Base-by-base conservation (phyloP, 306 rosid species). In the Clitoria ternatea region DNA sequence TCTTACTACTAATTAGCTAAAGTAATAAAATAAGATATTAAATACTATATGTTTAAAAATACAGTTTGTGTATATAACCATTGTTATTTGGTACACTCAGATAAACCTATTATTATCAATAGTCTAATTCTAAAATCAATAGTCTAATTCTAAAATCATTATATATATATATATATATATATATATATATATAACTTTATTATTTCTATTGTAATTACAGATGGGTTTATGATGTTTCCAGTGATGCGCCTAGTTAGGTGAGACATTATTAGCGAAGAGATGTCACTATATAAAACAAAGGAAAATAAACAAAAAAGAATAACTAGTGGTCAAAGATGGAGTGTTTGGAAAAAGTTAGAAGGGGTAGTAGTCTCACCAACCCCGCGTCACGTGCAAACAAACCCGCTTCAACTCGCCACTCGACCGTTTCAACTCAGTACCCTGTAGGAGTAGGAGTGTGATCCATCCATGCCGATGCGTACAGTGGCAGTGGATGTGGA, bases 301-400 rank as follows among this genome's bases (percentile, higher is more conserved):
- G 11, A 35, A 68, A 33, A 24, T 45, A 40, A 42, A 33, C 1
- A 60, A 61, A 13, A 37, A 27, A 22, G 66, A 6, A 10, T 7
- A 52, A 19, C 11, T 30, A 8, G 0, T 0, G 23, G 72, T 77
- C 77, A 77, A 70, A 50, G 15, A 30, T 42, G 81, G 50, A 6
- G 40, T 50, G 33, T 67, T 53, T n/a, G 43, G 20, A 32, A 42
- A 76, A 69, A 4, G 50, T 24, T 47, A 22, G 59, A 29, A 30
- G 43, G 24, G 60, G 8, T 30, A 9, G 22, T 42, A n/a, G 23
- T 13, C 44, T 52, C 14, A 80, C 66, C 69, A 53, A 42, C 37
- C 75, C 54, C 57, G 26, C 29, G 33, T 43, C 84, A 70, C 77
- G 77, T 55, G 81, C 67, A 29, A 76, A 52, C 19, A 4, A 35